Percentiles rank a stretch among this genome's conserved stretches.
These are phyloP conservation scores for Dictyostelium capitatum DNA, from an alignment of 78 protist species.

Conservation along the genomic window DNA sequence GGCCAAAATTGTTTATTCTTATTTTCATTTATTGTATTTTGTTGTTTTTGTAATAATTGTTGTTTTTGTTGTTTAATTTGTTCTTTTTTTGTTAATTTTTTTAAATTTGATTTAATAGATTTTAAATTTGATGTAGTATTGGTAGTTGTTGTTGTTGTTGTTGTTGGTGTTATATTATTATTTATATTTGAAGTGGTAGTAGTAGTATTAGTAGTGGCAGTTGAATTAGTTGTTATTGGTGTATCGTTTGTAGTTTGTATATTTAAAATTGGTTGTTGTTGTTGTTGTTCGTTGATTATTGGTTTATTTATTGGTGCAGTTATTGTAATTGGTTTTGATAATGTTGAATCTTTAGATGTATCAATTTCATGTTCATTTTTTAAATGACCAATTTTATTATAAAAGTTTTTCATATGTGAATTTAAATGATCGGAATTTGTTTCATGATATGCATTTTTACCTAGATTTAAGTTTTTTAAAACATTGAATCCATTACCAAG, in stretches of 20 bases:
- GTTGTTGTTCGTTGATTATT: not conserved
- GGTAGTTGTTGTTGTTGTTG: not conserved
- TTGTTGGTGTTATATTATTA: not conserved
- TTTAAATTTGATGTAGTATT: not conserved
- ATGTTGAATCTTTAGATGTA: not conserved
- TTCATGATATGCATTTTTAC: not conserved
- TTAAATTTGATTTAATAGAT: not conserved
- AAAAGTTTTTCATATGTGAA: not conserved
- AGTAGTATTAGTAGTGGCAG: not conserved
- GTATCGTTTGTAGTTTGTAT: too few species aligned
- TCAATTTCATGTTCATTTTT: slow-evolving; percentile 11
- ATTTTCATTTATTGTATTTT: slow-evolving; percentile 1
- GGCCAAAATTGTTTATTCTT: not conserved
- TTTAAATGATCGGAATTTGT: not conserved
- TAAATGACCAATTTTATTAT: not conserved
- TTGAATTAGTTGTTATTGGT: not conserved
- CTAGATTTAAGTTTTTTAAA: slow-evolving; percentile 59
- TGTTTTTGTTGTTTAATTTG: slow-evolving; percentile 4
- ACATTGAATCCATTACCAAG: slow-evolving; percentile 31
- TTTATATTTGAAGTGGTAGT: not conserved
- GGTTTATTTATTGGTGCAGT: not conserved
- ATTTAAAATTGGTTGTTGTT: not conserved
- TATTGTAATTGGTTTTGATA: not conserved
- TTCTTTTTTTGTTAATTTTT: not conserved
- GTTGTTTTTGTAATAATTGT: slow-evolving; percentile 17